phyloP scores from a whole-genome alignment of 306 rosid species.

The Prunus armeniaca region DNA sequence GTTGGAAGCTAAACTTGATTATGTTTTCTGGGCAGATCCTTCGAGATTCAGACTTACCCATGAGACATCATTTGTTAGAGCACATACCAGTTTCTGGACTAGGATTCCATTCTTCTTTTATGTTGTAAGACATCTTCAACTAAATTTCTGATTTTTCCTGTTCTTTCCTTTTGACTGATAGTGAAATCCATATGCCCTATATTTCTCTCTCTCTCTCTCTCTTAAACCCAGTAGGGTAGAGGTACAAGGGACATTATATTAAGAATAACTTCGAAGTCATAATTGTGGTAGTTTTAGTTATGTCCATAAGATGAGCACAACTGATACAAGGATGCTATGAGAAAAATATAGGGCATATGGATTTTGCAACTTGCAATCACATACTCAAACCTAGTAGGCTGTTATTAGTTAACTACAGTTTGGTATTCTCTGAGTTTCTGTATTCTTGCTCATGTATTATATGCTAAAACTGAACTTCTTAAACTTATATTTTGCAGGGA shows the following conservation, averaged over 20 bases:
- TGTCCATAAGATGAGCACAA: not conserved
- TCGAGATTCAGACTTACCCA: constrained; percentile 84
- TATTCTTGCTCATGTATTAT: not conserved
- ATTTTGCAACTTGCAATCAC: not conserved
- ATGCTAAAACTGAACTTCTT: not conserved
- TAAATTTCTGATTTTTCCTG: not conserved
- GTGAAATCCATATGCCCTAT: no score
- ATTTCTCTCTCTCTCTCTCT: no score
- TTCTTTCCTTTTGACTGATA: not conserved
- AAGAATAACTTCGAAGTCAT: not conserved
- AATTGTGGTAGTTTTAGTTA: not conserved
- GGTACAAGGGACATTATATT: not conserved
- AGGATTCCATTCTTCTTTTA: constrained; percentile 64
- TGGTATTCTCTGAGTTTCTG: not conserved
- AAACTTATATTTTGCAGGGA: constrained; percentile 47
- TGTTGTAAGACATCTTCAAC: constrained; percentile 52
- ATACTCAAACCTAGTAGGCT: not conserved
- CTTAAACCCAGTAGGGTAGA: not conserved
- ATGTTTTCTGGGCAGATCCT: constrained; percentile 46
- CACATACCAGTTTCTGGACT: constrained; percentile 78
- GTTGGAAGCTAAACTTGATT: constrained; percentile 10
- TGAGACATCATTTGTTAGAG: constrained; percentile 86
- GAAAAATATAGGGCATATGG: not conserved
- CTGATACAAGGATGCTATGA: not conserved
- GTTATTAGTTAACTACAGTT: not conserved